These are phyloP conservation scores for Aspergillus bertholletiae DNA, from an alignment of 495 filamentous ascomycete genomes.

Conservation along the genomic window DNA sequence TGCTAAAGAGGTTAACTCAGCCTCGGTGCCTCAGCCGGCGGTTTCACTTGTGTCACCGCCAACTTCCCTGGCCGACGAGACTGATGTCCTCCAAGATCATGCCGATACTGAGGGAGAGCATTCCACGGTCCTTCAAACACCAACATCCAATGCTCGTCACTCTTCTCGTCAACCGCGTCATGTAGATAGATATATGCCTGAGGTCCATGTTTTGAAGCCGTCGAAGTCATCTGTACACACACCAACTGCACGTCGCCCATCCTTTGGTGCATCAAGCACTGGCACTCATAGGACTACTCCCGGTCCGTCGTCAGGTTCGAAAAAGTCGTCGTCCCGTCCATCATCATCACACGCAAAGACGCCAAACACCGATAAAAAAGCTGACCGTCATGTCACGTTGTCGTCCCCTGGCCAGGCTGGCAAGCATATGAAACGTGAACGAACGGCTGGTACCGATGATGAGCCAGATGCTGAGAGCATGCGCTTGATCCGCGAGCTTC, in stretches of 20 bases:
- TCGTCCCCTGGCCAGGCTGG: constrained; percentile 29
- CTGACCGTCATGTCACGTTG: constrained; percentile 24
- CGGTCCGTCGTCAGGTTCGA: constrained; percentile 25
- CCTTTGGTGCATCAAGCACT: constrained; percentile 18
- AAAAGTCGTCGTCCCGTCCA: constrained; percentile 39
- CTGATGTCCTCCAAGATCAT: constrained; percentile 36
- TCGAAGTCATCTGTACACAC: constrained; percentile 25
- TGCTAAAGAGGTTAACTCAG: constrained; percentile 26
- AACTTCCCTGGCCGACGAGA: constrained; percentile 48
- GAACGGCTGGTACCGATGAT: constrained; percentile 18
- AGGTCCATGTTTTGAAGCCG: constrained; percentile 29
- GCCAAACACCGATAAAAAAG: constrained; percentile 33
- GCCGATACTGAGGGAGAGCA: constrained; percentile 37
- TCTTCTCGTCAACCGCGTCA: constrained; percentile 49
- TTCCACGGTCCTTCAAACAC: constrained; percentile 32
- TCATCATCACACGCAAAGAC: constrained; percentile 45
- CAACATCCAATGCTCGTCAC: constrained; percentile 46
- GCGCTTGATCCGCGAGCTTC: constrained; percentile 53
- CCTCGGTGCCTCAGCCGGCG: constrained; percentile 33
- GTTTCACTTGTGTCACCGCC: constrained; percentile 50
- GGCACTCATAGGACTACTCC: constrained; percentile 28
- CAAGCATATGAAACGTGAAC: constrained; percentile 28
- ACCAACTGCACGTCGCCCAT: constrained; percentile 18
- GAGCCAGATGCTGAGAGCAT: constrained; percentile 51
- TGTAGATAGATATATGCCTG: constrained; percentile 41